phyloP scores from a whole-genome alignment of 75 land plant genomes.

The Azolla pinnata region DNA sequence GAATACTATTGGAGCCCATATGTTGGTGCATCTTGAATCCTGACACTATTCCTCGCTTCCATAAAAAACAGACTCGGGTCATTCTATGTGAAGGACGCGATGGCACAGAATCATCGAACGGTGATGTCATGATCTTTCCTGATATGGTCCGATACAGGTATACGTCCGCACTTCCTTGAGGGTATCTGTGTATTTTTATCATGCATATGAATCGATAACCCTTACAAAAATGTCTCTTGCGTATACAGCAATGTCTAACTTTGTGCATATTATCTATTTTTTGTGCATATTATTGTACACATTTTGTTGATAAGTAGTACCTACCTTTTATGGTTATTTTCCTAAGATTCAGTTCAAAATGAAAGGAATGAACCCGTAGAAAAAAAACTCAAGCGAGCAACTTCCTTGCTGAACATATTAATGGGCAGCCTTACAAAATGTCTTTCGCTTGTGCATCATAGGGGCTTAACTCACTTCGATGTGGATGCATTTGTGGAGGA shows the following conservation, averaged over 20 bases:
- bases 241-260: too few relatives aligned
- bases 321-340: neutral
- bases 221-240: too few relatives aligned
- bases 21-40: neutral
- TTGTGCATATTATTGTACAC: neutral
- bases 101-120: constrained; percentile 11
- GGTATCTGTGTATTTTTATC: neutral
- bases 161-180: neutral
- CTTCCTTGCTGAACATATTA: too few relatives aligned
- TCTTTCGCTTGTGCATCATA: neutral
- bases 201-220: neutral
- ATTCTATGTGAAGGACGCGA: constrained; percentile 28
- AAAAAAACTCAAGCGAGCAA: too few relatives aligned
- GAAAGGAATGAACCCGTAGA: too few relatives aligned
- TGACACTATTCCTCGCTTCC: neutral
- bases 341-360: neutral
- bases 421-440: neutral
- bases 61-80: constrained; percentile 24
- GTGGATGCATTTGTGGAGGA: constrained; percentile 32
- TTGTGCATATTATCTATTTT: too few relatives aligned
- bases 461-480: constrained; percentile 24
- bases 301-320: neutral
- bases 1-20: neutral
- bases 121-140: constrained; percentile 27
- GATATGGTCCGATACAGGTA: constrained; percentile 31